phyloP scores from a whole-genome alignment of 1,284 basidiomycete genomes.

The Singerocomus inundabilis region DNA sequence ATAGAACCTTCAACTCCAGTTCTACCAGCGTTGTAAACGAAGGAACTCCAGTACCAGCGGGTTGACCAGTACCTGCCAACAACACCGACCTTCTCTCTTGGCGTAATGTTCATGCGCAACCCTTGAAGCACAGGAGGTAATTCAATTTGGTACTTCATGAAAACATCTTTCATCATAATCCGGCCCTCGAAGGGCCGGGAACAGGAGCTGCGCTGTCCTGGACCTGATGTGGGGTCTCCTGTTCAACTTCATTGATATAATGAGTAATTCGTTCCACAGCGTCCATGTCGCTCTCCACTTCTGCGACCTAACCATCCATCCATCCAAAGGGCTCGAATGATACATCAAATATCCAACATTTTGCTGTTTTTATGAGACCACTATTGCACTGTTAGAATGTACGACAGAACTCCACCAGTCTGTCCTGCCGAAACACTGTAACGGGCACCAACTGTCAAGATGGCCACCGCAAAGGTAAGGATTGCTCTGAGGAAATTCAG shows the following conservation, averaged over 20 bases:
- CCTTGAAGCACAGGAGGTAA: slow-evolving; percentile 68
- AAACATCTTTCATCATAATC: slow-evolving; percentile 61
- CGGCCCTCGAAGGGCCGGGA: slow-evolving; percentile 70
- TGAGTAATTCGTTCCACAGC: slow-evolving; percentile 82
- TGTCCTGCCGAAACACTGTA: slow-evolving; percentile 77
- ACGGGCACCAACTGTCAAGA: slow-evolving; percentile 74
- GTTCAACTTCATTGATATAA: slow-evolving; percentile 59
- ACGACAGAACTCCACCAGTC: slow-evolving; percentile 73
- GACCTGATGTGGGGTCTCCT: slow-evolving; percentile 76
- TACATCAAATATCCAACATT: slow-evolving; percentile 4
- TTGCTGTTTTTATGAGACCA: slow-evolving; percentile 17
- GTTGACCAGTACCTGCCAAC: slow-evolving; percentile 55
- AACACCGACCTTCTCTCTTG: slow-evolving; percentile 89
- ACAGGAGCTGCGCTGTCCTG: slow-evolving; percentile 51
- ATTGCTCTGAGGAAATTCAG: slow-evolving; percentile 81
- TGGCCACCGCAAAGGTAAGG: slow-evolving; percentile 76
- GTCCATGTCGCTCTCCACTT: slow-evolving; percentile 92
- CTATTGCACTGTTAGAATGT: slow-evolving; percentile 75
- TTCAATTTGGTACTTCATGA: slow-evolving; percentile 71
- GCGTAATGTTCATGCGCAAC: slow-evolving; percentile 59
- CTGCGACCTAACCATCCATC: slow-evolving; percentile 81
- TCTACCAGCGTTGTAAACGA: slow-evolving; percentile 33
- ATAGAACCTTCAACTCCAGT: slow-evolving; percentile 76
- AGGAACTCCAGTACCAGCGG: not conserved
- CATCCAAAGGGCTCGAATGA: slow-evolving; percentile 64